Evolutionary conservation across 2,329 filamentous ascomycete genomes (phyloP).

Genomic region (Venturia nashicola): DNA sequence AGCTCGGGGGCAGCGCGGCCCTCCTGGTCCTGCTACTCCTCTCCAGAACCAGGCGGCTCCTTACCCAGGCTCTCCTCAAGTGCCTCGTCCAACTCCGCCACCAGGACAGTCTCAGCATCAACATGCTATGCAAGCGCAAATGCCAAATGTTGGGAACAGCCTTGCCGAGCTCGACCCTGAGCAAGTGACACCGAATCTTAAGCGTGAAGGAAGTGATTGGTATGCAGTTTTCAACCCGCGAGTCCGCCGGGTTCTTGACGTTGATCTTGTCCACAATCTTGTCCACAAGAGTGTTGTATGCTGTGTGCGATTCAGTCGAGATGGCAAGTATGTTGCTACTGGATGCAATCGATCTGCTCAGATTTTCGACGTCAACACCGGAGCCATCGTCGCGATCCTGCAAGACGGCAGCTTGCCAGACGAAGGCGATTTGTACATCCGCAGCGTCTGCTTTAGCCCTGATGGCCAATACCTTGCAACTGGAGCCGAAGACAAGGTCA

Average conservation of each 20-base stretch:
- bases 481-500: conserved; percentile 94
- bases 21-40: conserved; percentile 67
- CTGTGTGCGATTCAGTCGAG: conserved; percentile 91
- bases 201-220: conserved; percentile 87
- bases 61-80: conserved; percentile 81
- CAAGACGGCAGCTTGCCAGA: conserved; percentile 82
- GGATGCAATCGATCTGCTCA: conserved; percentile 98
- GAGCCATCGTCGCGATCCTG: conserved; percentile 77
- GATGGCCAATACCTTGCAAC: conserved; percentile 90
- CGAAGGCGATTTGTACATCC: conserved; percentile 87
- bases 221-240: conserved; percentile 94
- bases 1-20: conserved; percentile 44
- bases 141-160: conserved; percentile 49
- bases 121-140: conserved; percentile 16
- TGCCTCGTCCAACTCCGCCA: conserved; percentile 68
- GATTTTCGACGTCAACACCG: conserved; percentile 86
- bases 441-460: conserved; percentile 97
- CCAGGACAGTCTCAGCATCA: conserved; percentile 28
- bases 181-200: conserved; percentile 69
- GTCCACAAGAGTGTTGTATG: conserved; percentile 94
- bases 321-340: conserved; percentile 91
- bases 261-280: conserved; percentile 87
- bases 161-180: conserved; percentile 82
- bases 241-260: conserved; percentile 78
- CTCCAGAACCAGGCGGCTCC: conserved; percentile 82